phyloP scores from a whole-genome alignment of 495 filamentous ascomycete species.

The Delitschia confertaspora region DNA sequence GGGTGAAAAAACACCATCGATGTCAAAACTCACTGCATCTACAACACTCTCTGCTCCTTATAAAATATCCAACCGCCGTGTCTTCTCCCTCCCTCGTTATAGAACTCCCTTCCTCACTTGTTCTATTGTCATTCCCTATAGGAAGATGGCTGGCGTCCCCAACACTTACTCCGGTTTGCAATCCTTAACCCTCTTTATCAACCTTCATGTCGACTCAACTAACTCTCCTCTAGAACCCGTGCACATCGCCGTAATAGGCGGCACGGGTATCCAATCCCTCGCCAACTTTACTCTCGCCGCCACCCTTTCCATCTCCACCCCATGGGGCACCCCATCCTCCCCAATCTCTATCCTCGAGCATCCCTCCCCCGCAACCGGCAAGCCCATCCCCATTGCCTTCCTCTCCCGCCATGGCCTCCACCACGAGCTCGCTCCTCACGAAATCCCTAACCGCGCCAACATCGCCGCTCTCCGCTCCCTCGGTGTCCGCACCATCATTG shows the following conservation, averaged over 20 bases:
- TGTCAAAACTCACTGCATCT: too few relatives aligned
- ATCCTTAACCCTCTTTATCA: neutral
- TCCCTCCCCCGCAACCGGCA: conserved; percentile 47
- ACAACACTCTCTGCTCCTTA: too few relatives aligned
- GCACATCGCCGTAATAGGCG: conserved; percentile 91
- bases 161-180: conserved; percentile 20
- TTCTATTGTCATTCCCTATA: conserved; percentile 4
- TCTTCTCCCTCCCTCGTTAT: too few relatives aligned
- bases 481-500: conserved; percentile 81
- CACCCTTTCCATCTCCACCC: conserved; percentile 59
- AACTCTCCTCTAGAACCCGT: conserved; percentile 52
- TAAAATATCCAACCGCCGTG: too few relatives aligned
- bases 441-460: conserved; percentile 85
- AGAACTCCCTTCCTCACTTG: conserved; percentile 1
- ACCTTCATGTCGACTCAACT: neutral
- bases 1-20: too few relatives aligned
- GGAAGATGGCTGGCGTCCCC: conserved; percentile 25
- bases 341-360: conserved; percentile 87
- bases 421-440: conserved; percentile 86
- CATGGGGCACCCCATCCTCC: conserved; percentile 88
- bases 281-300: conserved; percentile 74
- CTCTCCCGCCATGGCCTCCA: conserved; percentile 81
- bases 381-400: conserved; percentile 73
- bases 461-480: conserved; percentile 85
- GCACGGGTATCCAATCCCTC: conserved; percentile 73